Evolutionary conservation across 495 filamentous ascomycete species (phyloP), one percentile per base, ranked within the genome.

Genomic region (Lasiosphaeriaceae sp.): DNA sequence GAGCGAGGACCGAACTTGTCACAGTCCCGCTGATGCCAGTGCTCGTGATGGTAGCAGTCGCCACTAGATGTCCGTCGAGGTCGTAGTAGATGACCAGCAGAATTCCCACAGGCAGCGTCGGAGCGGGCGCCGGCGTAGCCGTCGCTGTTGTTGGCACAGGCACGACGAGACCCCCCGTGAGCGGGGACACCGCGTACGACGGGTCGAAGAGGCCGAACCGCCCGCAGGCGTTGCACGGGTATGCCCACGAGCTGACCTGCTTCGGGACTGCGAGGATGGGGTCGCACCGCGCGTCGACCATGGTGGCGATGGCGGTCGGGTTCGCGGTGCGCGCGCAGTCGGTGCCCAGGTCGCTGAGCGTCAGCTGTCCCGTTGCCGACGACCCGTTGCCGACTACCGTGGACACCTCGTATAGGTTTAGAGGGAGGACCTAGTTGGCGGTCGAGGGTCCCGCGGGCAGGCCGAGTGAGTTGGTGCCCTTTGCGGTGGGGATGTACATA

Each of bases 181-280:
- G 12, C 2, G 68, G 57, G 1, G 68, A 66, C 7, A 71, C 57
- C 17, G 68, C 68, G 41, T 68, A 71, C 0, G 68, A 66, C 0
- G 68, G 68, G 29, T 71, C 68, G 52, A 71, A 71, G 1, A 71
- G 61, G 8, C 68, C 68, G 44, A 71, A 60, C 1, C 46, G 52
- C 6, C 64, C 68, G 50, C 68, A 71, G 6, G 68, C 68, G 20
- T 62, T 63, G 55, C 68, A 71, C 1, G 68, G 68, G 34, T 47
- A 64, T 0, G 68, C 68, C 66, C 66, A 71, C 0, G 45, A 34
- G 16, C 57, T 50, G 29, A 71, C 62, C n/a, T 52, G 20, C 12
- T 22, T 54, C 2, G 68, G 68, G 3, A 66, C 68, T 1, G 66
- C 54, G 1, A 71, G 66, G 34, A 65, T 56, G 8, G 66, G 66